These are phyloP conservation scores for Blepharisma japonicum DNA, from an alignment of 73 alveolate species.

Conservation along the genomic window DNA sequence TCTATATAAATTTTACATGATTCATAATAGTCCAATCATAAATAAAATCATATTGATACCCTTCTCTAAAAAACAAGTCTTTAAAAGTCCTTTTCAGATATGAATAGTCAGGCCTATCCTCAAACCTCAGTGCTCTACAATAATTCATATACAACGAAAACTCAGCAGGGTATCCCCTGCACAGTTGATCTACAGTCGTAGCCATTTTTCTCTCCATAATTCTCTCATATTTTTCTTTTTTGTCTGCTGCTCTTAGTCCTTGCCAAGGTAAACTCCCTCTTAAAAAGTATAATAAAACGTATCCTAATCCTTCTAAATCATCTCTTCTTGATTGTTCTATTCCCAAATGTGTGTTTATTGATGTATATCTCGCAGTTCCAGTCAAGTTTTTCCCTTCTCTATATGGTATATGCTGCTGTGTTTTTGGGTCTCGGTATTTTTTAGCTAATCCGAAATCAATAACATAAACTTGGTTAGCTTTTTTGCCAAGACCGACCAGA, in stretches of 20 bases:
- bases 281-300: slow-evolving; percentile 43
- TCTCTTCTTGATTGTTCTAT: slow-evolving; percentile 75
- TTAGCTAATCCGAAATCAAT: slow-evolving; percentile 77
- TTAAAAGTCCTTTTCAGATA: slow-evolving; percentile 29
- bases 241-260: slow-evolving; percentile 38
- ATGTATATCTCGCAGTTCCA: slow-evolving; percentile 73
- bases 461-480: slow-evolving; percentile 51
- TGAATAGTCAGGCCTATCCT: slow-evolving; percentile 74
- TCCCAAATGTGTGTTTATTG: slow-evolving; percentile 71
- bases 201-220: slow-evolving; percentile 79
- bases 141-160: slow-evolving; percentile 74
- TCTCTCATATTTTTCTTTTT: slow-evolving; percentile 58
- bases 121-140: slow-evolving; percentile 79
- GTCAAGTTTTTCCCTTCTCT: slow-evolving; percentile 68
- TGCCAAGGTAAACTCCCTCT: slow-evolving; percentile 77
- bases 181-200: slow-evolving; percentile 60
- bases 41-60: no score
- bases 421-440: slow-evolving; percentile 34
- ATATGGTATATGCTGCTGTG: slow-evolving; percentile 44
- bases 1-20: no score
- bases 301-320: slow-evolving; percentile 68
- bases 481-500: slow-evolving; percentile 54
- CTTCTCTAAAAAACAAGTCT: not conserved
- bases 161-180: slow-evolving; percentile 74
- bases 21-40: no score